Evolutionary conservation across 1,284 basidiomycete genomes (phyloP), one percentile per base, ranked within the genome.

Genomic region (Heterobasidion annosum): DNA sequence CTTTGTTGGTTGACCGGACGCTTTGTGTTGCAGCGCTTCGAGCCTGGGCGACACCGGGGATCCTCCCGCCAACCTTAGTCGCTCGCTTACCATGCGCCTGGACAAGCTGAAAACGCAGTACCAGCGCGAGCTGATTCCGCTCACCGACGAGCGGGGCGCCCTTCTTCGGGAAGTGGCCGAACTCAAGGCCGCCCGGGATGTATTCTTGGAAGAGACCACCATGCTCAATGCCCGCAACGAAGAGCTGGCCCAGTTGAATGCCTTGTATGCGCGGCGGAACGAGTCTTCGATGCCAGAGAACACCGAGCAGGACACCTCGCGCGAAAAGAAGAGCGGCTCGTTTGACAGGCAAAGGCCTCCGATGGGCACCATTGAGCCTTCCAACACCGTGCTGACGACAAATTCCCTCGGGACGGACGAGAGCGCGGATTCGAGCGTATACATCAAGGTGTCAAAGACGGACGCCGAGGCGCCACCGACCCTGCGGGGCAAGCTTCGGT

Each of bases 201-300:
- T 88, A 43, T 91, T 90, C 71, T 71, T 95, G 16, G 94, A 97
- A 63, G 95, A 98, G 72, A 91, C 93, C 1, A 88, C 91, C 0
- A 84, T 86, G 18, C 79, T 99, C 51, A 93, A 93, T 65, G 87
- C 86, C 13, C 85, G 93, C 55, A 98, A 98, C 70, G 93, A 96
- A 64, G 91, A 95, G 67, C 78, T 98, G 10, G 88, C 88, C 5
- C 89, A 93, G 65, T 79, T 96, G 52, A 89, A 90, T 61, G 76
- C 85, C 1, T 87, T 92, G 55, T 88, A 94, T 59, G 71, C 82
- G 4, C 83, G 87, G 43, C 85, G 90, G 54, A 77, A 88, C 62
- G 93, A 95, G 55, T 65, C 70, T 35, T 57, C 60, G 8, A 57
- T 61, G 44, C 65, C 62, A 63, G 34, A 57, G 52, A 51, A 58